Base-by-base conservation (phyloP, 495 filamentous ascomycete genomes). In the Penicillium paxilli region DNA sequence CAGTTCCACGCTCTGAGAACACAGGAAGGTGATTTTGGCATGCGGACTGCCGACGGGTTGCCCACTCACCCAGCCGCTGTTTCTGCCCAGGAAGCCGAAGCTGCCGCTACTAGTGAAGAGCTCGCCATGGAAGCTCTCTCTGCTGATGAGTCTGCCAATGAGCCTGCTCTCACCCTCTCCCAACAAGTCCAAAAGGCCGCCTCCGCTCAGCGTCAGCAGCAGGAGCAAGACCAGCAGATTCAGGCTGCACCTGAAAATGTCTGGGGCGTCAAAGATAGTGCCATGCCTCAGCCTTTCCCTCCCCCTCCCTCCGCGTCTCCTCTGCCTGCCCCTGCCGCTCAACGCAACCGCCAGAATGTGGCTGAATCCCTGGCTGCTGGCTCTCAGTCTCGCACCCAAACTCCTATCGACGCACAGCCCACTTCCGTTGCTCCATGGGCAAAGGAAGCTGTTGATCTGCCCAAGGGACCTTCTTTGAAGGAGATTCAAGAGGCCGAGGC, bases 401-500 rank as follows among this genome's bases (percentile, higher is more conserved):
- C 91, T 7, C 91, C 81, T 0, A 66, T 79, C 28, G 83, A 85
- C 55, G 78, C 82, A 4, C 80, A 80, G 0, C 70, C 77, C 30
- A 77, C 90, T 3, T 87, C 91, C 2, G 77, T 96, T 44, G 94
- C 94, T 1, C 94, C 94, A 1, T 98, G 94, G 94, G 94, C 94
- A 5, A 92, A 91, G 67, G 91, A 97, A 55, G 75, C 80, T 10
- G 76, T 82, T 19, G 92, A 92, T 63, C 69, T 83, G 17, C 83
- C 89, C 24, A 97, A 90, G 74, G 91, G 90, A 0, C 94, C 93
- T 3, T 96, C 92, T 50, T 79, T 98, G 50, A 97, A 91, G 72
- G 92, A 98, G 63, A 98, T 98, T 33, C 94, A 98, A 65, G 94
- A 96, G 70, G 83, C 90, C 21, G 94, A 98, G 69, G 93, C 94